phyloP scores from a whole-genome alignment of 2,329 filamentous ascomycete species.

The Fusarium humuli region DNA sequence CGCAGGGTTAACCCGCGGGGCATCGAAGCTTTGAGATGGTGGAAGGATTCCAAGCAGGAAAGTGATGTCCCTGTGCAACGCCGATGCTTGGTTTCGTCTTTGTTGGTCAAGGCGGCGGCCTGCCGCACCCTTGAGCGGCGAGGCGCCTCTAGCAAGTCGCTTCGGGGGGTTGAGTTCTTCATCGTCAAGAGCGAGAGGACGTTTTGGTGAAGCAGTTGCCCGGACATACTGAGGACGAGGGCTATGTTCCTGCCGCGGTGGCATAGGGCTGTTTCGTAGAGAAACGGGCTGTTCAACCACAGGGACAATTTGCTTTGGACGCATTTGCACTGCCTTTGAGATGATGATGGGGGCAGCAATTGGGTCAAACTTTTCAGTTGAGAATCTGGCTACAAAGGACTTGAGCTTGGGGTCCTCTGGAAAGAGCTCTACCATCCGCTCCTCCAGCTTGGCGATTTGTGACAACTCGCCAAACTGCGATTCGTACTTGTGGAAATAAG shows the following conservation, averaged over 20 bases:
- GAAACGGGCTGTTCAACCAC: conserved; percentile 65
- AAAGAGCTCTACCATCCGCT: conserved; percentile 93
- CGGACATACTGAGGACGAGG: conserved; percentile 62
- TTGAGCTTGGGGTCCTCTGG: conserved; percentile 83
- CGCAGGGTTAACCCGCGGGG: conserved; percentile 75
- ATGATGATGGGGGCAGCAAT: conserved; percentile 84
- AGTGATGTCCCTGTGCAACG: conserved; percentile 77
- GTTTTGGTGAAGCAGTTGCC: conserved; percentile 67
- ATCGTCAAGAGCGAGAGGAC: conserved; percentile 75
- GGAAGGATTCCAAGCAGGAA: conserved; percentile 80
- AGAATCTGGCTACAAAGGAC: conserved; percentile 82
- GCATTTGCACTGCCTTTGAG: conserved; percentile 82
- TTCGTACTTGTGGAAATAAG: conserved; percentile 95
- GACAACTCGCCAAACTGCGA: conserved; percentile 92
- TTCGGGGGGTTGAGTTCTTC: conserved; percentile 80
- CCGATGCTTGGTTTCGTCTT: conserved; percentile 70
- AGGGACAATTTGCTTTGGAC: conserved; percentile 68
- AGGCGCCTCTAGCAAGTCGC: conserved; percentile 89
- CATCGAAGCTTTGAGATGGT: conserved; percentile 76
- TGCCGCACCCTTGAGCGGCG: conserved; percentile 90
- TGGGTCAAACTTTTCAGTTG: conserved; percentile 79
- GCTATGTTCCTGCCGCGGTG: conserved; percentile 53
- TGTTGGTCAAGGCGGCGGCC: conserved; percentile 87
- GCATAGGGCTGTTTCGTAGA: conserved; percentile 58
- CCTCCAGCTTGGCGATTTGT: conserved; percentile 90